Evolutionary conservation across 2,329 filamentous ascomycete species (phyloP), one percentile per base, ranked within the genome.

Genomic region (Hypoxylon sp.): DNA sequence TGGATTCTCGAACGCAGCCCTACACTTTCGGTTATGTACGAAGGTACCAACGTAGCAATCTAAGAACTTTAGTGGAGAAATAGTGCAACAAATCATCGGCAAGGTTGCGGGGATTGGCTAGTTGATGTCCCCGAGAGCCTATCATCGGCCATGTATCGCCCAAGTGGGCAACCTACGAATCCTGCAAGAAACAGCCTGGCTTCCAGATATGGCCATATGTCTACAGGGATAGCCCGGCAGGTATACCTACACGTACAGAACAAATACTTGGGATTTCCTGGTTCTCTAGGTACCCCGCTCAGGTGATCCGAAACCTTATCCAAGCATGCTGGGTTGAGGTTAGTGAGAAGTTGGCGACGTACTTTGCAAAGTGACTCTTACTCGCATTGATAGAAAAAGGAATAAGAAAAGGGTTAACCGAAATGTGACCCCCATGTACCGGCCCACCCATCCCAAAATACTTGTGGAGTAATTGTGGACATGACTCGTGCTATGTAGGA

Each of bases 11-110:
- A 62, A 69, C 60, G 63, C 65, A 69, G 68, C 66, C 68, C 65
- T 70, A 70, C 62, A 56, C 68, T 66, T 66, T 68, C 56, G 65
- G 68, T 62, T 65, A 65, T 57, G 62, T 63, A 65, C 62, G 62
- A 58, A 43, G 14, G 10, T 46, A 53, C 34, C 60, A 43, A 63
- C 28, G 28, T 30, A 7, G 28, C 28, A 30, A 30, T 30, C 5
- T 30, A 57, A 34, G 30, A 63, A 21, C 30, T 57, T 60, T 64
- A 64, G 55, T 57, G 53, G 52, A 32, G 57, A 43, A 32, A 25
- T 51, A 61, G 48, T n/a, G 52, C 41, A 55, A 32, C 53, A 19
- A 61, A 46, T 28, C 52, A 65, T 30, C 25, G 61, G 61, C 34
- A 45, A 53, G 23, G 28, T 30, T 17, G 46, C 14, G 53, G 56